Percentiles rank a stretch among this genome's conserved stretches.
Evolutionary conservation across 495 filamentous ascomycete genomes (phyloP).

Genomic region (Glonium stellatum): DNA sequence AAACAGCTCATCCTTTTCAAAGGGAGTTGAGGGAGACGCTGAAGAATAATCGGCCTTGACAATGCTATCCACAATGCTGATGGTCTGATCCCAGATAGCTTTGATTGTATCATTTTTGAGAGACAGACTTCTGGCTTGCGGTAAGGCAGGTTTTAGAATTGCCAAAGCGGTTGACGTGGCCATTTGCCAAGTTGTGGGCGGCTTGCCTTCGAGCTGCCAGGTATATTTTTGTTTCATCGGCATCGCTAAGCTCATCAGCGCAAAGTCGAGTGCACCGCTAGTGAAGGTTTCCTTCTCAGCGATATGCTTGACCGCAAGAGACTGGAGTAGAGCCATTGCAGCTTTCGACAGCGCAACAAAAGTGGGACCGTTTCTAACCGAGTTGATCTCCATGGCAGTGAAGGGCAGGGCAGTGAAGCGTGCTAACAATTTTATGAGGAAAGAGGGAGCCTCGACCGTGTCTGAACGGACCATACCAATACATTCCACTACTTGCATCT

Average conservation of each 20-base stretch:
- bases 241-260: slow-evolving; percentile 55
- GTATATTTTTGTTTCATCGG: slow-evolving; percentile 72
- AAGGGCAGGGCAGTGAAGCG: slow-evolving; percentile 66
- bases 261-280: slow-evolving; percentile 41
- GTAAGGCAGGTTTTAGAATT: slow-evolving; percentile 60
- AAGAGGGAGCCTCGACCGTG: slow-evolving; percentile 55
- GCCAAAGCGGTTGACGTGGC: slow-evolving; percentile 63
- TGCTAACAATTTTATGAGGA: slow-evolving; percentile 60
- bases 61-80: slow-evolving; percentile 54
- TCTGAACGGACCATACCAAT: slow-evolving; percentile 66
- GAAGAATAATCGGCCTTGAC: slow-evolving; percentile 48
- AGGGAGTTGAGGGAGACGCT: slow-evolving; percentile 39
- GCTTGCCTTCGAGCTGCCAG: slow-evolving; percentile 47
- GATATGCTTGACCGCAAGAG: slow-evolving; percentile 43
- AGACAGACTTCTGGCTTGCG: slow-evolving; percentile 20
- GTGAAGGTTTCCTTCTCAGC: slow-evolving; percentile 19
- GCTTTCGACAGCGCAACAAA: slow-evolving; percentile 84
- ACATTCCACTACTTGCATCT: slow-evolving; percentile 64
- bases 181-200: slow-evolving; percentile 68
- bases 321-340: slow-evolving; percentile 61
- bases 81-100: slow-evolving; percentile 52
- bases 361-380: slow-evolving; percentile 43
- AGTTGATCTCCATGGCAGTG: slow-evolving; percentile 12
- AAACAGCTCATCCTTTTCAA: slow-evolving; percentile 61
- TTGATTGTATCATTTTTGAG: slow-evolving; percentile 42